phyloP scores from a whole-genome alignment of 305 asterid genomes.

The Fraxinus platypoda region DNA sequence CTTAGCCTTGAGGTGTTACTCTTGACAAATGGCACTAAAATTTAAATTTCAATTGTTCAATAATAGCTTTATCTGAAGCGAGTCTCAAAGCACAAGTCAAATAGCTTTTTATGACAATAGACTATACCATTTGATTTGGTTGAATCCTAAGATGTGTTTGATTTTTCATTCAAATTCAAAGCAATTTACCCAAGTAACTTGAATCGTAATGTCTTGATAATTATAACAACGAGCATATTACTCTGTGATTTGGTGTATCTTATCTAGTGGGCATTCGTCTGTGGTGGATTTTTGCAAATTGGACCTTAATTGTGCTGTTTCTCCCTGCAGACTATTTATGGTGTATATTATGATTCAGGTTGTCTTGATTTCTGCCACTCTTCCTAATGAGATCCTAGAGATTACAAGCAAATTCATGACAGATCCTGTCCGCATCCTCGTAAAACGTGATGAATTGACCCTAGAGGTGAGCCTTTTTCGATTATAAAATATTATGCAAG shows the following conservation, averaged over 20 bases:
- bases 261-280: not conserved
- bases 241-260: not conserved
- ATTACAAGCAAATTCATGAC: conserved; percentile 97
- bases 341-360: conserved; percentile 46
- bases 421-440: conserved; percentile 95
- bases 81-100: not conserved
- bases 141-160: not conserved
- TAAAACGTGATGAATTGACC: conserved; percentile 99
- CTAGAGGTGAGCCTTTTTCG: conserved; percentile 60
- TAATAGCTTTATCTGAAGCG: not conserved
- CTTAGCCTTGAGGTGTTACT: not conserved
- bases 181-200: not conserved
- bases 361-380: conserved; percentile 90
- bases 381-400: conserved; percentile 95
- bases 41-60: not conserved
- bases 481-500: not conserved
- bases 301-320: conserved; percentile 16
- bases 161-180: not conserved
- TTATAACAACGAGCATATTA: not conserved
- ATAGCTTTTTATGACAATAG: not conserved
- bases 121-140: not conserved
- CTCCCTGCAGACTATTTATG: conserved; percentile 5
- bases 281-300: not conserved
- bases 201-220: not conserved
- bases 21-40: not conserved